phyloP scores from a whole-genome alignment of 2,329 filamentous ascomycete genomes.

The Aspergillus eucalypticola region DNA sequence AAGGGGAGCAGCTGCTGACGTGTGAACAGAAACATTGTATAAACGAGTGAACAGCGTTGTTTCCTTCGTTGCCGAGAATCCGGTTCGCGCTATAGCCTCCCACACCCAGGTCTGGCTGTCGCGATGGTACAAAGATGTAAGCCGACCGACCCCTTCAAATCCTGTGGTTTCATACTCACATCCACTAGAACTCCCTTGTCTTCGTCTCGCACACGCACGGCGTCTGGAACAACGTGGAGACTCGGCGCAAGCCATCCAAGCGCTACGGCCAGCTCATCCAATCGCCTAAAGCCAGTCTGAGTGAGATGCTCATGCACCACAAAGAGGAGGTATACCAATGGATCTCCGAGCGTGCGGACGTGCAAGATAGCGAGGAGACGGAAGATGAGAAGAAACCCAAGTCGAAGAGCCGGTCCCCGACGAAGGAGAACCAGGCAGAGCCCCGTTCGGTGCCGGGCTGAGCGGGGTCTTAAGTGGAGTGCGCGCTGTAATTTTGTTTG shows the following conservation, averaged over 20 bases:
- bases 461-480: not conserved
- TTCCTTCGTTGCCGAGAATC: constrained; percentile 75
- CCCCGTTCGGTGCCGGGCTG: constrained; percentile 4
- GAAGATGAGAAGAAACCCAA: constrained; percentile 24
- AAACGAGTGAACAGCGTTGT: constrained; percentile 69
- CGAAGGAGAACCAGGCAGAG: constrained; percentile 13
- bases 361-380: constrained; percentile 27
- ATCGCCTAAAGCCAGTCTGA: constrained; percentile 49
- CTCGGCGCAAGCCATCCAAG: constrained; percentile 57
- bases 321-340: constrained; percentile 51
- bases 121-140: constrained; percentile 75
- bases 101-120: constrained; percentile 67
- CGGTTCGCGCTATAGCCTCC: constrained; percentile 76
- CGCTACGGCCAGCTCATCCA: constrained; percentile 57
- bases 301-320: constrained; percentile 60
- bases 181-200: constrained; percentile 65
- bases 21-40: constrained; percentile 57
- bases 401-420: constrained; percentile 19
- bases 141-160: constrained; percentile 14
- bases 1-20: constrained; percentile 12
- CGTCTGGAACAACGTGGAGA: constrained; percentile 69
- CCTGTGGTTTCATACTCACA: not conserved
- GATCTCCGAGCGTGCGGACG: constrained; percentile 44
- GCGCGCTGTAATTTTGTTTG: not conserved
- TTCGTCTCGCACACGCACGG: constrained; percentile 75